These are phyloP conservation scores for Craspedostauros australis DNA, from an alignment of 108 stramenopile genomes.

Conservation along the genomic window DNA sequence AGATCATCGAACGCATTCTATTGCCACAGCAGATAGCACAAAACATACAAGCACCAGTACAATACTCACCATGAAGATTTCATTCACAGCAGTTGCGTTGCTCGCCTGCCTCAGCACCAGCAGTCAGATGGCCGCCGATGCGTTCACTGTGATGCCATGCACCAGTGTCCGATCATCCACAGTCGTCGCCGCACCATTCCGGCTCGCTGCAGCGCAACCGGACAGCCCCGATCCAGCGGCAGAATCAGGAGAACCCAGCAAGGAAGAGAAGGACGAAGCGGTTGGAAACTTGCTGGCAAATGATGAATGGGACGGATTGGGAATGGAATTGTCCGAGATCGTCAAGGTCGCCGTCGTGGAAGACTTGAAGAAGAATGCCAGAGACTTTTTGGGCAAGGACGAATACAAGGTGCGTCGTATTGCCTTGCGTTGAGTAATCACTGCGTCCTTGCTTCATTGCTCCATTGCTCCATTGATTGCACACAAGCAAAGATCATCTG, in stretches of 20 bases:
- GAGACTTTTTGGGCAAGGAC: constrained; percentile 79
- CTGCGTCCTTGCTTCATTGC: not conserved
- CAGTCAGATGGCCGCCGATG: not conserved
- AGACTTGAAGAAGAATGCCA: constrained; percentile 72
- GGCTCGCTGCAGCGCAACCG: not conserved
- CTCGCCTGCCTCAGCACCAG: not conserved
- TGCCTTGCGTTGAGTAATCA: no score
- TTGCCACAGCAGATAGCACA: not conserved
- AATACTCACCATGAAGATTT: not conserved
- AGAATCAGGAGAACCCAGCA: not conserved
- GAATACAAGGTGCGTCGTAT: constrained; percentile 39
- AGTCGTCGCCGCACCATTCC: not conserved
- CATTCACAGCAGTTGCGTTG: not conserved
- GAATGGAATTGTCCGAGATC: constrained; percentile 76
- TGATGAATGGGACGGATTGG: constrained; percentile 74
- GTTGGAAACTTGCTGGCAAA: constrained; percentile 75
- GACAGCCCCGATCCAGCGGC: not conserved
- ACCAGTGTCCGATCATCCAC: not conserved
- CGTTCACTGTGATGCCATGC: not conserved
- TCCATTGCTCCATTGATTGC: not conserved
- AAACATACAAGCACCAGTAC: not conserved
- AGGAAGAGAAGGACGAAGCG: constrained; percentile 40
- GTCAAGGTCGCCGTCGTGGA: constrained; percentile 67
- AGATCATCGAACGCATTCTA: no score
- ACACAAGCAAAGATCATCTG: no score